A percentile compares a stretch with the other conserved stretches of the same genome.
These are phyloP conservation scores for Tuber umbilicatum DNA, from an alignment of 495 filamentous ascomycete genomes.

Conservation along the genomic window DNA sequence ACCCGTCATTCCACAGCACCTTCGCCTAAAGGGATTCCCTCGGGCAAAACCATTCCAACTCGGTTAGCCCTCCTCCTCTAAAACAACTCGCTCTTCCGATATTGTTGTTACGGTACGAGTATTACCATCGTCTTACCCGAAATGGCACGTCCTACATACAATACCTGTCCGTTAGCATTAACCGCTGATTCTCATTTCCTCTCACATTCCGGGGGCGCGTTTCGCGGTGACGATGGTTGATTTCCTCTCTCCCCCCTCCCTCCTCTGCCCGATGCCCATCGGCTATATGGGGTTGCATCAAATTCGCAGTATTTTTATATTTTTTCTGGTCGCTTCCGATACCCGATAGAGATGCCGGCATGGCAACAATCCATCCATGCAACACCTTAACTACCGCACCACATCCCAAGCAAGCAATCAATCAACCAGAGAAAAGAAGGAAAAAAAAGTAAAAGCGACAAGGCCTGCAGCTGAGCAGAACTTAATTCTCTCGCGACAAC, in stretches of 20 bases:
- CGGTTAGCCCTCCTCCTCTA: background rate
- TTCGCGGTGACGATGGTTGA: background rate
- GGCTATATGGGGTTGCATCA: conserved; percentile 3
- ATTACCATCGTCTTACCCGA: background rate
- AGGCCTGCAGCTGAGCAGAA: background rate
- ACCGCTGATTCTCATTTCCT: background rate
- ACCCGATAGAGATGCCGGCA: conserved; percentile 2
- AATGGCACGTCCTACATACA: background rate
- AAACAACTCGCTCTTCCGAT: background rate
- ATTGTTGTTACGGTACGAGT: too few relatives aligned
- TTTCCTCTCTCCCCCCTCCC: background rate
- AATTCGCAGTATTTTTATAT: background rate
- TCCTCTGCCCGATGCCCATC: conserved; percentile 1
- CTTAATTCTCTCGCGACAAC: background rate
- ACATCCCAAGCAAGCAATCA: background rate
- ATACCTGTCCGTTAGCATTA: background rate
- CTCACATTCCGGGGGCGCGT: background rate
- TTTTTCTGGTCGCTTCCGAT: background rate
- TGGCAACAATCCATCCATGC: background rate
- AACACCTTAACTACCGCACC: background rate
- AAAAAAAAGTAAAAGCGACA: too few relatives aligned
- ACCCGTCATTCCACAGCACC: conserved; percentile 21
- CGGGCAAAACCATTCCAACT: background rate
- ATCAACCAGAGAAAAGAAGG: background rate
- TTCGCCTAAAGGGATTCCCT: conserved; percentile 12